These are phyloP conservation scores for Colletotrichum sp. DNA, from an alignment of 2,329 filamentous ascomycete genomes.

Conservation along the genomic window DNA sequence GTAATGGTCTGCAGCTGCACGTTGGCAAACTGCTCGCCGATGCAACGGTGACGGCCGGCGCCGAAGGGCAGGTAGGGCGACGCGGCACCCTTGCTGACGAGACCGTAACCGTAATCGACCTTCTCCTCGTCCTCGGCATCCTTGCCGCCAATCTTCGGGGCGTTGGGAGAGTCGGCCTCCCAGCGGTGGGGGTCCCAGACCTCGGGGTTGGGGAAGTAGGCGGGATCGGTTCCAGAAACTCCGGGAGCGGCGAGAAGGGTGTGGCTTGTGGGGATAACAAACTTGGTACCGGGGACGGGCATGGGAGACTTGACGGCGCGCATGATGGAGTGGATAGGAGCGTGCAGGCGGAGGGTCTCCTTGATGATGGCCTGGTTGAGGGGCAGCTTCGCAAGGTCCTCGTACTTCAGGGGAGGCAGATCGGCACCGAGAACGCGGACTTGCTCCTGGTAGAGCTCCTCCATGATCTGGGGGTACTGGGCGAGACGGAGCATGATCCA, in stretches of 20 bases:
- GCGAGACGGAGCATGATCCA: conserved; percentile 88
- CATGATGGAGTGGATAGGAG: conserved; percentile 94
- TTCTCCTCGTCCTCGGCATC: conserved; percentile 69
- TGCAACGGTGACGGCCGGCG: conserved; percentile 90
- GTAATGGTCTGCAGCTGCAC: conserved; percentile 88
- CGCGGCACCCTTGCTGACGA: conserved; percentile 87
- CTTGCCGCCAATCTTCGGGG: conserved; percentile 48
- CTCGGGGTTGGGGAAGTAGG: conserved; percentile 82
- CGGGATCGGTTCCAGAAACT: conserved; percentile 73
- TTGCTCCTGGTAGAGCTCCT: conserved; percentile 87
- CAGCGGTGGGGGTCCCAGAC: conserved; percentile 92
- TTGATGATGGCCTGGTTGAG: conserved; percentile 87
- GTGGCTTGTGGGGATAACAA: conserved; percentile 81
- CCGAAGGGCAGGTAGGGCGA: conserved; percentile 95
- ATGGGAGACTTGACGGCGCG: conserved; percentile 90
- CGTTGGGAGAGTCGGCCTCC: conserved; percentile 69
- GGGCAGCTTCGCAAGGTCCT: conserved; percentile 78
- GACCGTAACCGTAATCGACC: conserved; percentile 91
- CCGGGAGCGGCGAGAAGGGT: conserved; percentile 85
- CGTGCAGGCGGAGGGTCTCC: conserved; percentile 89
- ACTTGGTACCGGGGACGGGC: conserved; percentile 81
- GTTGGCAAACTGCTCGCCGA: conserved; percentile 96
- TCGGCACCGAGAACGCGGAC: conserved; percentile 73
- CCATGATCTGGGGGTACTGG: conserved; percentile 75
- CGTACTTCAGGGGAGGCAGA: conserved; percentile 77